Evolutionary conservation across 257 asterid species (phyloP), one percentile per base, ranked within the genome.

Genomic region (Primulina huaijiensis): DNA sequence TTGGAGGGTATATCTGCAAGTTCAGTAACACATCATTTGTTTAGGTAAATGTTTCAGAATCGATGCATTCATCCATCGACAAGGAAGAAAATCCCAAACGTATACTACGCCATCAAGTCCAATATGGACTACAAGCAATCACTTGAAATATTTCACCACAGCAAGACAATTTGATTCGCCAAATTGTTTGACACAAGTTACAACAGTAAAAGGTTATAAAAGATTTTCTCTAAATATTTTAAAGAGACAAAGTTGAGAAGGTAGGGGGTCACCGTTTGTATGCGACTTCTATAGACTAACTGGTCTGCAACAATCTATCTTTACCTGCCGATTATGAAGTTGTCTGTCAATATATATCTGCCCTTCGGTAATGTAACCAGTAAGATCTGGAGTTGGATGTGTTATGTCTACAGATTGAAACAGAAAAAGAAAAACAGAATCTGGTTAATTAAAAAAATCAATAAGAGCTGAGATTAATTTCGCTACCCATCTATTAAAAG

Each of bases 311-410:
- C 72, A 27, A 73, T 34, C 57, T 57, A 58, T 40, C 20, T 62
- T 84, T 74, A 85, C 90, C 90, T 85, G 90, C 55, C 90, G 79
- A 79, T 85, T 85, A 17, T 85, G 75, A 72, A 94, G 98, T 83
- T 94, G 99, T 76, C 99, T 85, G 82, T 94, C 99, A 68, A 94
- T 89, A 66, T 94, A 94, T 77, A 94, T 89, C 89, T 94, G 99
- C 64, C 99, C 99, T 78, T 94, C 99, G 2, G 99, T 94, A 79
- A 94, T 94, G 75, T 94, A 94, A 67, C 99, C 99, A 2, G 99
- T 91, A 74, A 94, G 96, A 94, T 94, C 99, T 64, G 99, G 99
- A 64, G 99, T 94, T 69, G 99, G 99, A 87, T 94, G 99, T 33
- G 99, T 94, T 62, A 94, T 94, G 81, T 94, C 99, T 94, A 92